Evolutionary conservation across 2,329 filamentous ascomycete genomes (phyloP).

Genomic region (Exserohilum turcica): DNA sequence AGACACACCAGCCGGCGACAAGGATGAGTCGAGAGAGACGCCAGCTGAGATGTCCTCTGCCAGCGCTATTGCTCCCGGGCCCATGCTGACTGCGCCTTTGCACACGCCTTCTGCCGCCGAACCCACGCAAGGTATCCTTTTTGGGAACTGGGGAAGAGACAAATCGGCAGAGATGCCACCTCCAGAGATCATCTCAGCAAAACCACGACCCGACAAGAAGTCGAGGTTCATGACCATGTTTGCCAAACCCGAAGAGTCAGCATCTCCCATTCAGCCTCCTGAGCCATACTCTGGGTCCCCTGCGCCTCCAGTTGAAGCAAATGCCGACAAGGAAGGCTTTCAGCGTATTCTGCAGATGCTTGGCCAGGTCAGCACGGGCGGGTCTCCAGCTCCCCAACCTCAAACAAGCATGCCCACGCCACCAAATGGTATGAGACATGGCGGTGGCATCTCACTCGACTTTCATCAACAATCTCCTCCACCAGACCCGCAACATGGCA

Average conservation of each 20-base stretch:
- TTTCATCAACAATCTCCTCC: slow-evolving; percentile 39
- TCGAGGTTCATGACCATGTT: slow-evolving; percentile 85
- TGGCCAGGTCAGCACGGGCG: slow-evolving; percentile 54
- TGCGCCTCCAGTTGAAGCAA: slow-evolving; percentile 49
- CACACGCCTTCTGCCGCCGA: slow-evolving; percentile 69
- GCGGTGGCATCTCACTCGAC: slow-evolving; percentile 40
- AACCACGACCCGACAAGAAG: slow-evolving; percentile 66
- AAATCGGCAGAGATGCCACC: slow-evolving; percentile 48
- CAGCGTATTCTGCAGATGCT: slow-evolving; percentile 82
- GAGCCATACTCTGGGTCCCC: slow-evolving; percentile 27
- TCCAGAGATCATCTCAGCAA: slow-evolving; percentile 39
- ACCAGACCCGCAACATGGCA: slow-evolving; percentile 33
- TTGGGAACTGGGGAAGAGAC: slow-evolving; percentile 64
- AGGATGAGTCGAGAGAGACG: slow-evolving; percentile 47
- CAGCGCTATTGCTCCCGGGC: slow-evolving; percentile 23
- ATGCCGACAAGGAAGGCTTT: slow-evolving; percentile 83
- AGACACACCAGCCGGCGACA: slow-evolving; percentile 54
- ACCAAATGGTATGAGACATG: slow-evolving; percentile 37
- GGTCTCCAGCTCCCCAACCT: slow-evolving; percentile 23
- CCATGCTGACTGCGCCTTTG: slow-evolving; percentile 49
- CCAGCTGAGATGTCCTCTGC: slow-evolving; percentile 26
- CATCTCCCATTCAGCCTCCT: slow-evolving; percentile 19
- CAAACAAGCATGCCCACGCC: slow-evolving; percentile 29
- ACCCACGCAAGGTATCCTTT: slow-evolving; percentile 76
- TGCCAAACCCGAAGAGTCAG: slow-evolving; percentile 47